Conservation (phyloP, 805 yeast species). For the Pichia occidentalis region DNA sequence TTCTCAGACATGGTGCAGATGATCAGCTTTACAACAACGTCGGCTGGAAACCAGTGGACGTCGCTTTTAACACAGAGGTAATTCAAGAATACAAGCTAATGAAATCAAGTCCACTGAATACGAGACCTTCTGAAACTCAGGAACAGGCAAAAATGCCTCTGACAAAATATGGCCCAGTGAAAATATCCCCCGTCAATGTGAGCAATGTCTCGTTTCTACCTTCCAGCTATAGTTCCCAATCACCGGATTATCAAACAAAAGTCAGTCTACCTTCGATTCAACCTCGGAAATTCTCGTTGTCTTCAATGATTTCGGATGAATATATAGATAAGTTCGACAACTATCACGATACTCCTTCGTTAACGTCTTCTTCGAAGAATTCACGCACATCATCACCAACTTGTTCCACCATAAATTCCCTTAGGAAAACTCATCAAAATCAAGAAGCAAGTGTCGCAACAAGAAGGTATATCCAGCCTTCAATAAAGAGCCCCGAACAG, state of each 20-base stretch:
- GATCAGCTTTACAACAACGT: slow-evolving; percentile 42
- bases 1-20: slow-evolving; percentile 46
- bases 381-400: slow-evolving; percentile 16
- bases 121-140: slow-evolving; percentile 15
- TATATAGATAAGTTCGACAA: slow-evolving; percentile 9
- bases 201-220: slow-evolving; percentile 2
- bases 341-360: slow-evolving; percentile 4
- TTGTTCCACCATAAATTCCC: slow-evolving; percentile 1
- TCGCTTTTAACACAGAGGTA: slow-evolving; percentile 48
- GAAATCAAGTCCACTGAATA: slow-evolving; percentile 18
- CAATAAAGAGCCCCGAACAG: slow-evolving; percentile 3
- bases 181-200: slow-evolving; percentile 3
- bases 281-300: slow-evolving; percentile 18
- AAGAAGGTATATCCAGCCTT: slow-evolving; percentile 10
- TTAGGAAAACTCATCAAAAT: background rate
- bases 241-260: slow-evolving; percentile 9
- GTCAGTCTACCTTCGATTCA: slow-evolving; percentile 17
- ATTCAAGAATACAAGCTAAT: slow-evolving; percentile 35
- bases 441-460: slow-evolving; percentile 1
- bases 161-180: slow-evolving; percentile 6
- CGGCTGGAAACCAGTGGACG: slow-evolving; percentile 64
- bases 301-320: slow-evolving; percentile 15
- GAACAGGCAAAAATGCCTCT: slow-evolving; percentile 2
- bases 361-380: slow-evolving; percentile 10
- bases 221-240: slow-evolving; percentile 3